Base-by-base conservation (phyloP, 2,329 filamentous ascomycete species). In the Calonectria fujianensis region DNA sequence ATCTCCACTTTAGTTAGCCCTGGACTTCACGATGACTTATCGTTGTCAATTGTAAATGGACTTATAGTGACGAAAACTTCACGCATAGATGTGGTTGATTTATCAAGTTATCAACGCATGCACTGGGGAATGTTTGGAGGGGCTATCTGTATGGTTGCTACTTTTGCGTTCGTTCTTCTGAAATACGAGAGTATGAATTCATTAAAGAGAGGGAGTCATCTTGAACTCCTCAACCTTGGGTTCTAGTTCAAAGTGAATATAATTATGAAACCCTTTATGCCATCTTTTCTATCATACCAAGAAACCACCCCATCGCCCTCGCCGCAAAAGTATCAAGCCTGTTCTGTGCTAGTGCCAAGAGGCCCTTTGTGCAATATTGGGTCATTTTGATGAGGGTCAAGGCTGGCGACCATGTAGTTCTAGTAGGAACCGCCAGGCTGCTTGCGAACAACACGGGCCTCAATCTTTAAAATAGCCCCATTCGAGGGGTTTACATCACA, bases 401-500 rank as follows among this genome's bases (percentile, higher is more conserved):
- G 31, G 14, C 18, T 37, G 9, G 31, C 35, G 27, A 59, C 7
- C 18, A 37, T 35, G 31, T n/a, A 59, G 1, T 13, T 13, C 54
- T 59, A 59, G n/a, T 39, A 39, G n/a, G 54, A 59, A 39, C n/a
- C 54, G 16, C n/a, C 29, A 35, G n/a, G 6, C 14, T 39, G 10
- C 20, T 37, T 32, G 10, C 37, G 27, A 27, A 24, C 14, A 16
- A 39, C 32, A 18, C 72, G 74, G 4, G 5, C 11, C 20, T 74
- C 79, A 41, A 80, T 24, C 50, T 78, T 81, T 18, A 75, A 14
- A 9, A 80, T 32, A 2, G 52, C 29, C 3, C 70, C 74, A 18
- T 51, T 74, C 45, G 27, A 51, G n/a, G 27, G 63, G n/a, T 77
- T 52, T 20, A 81, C 27, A 24, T 80, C 66, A 59, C 77, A 78